Conservation (phyloP, 169 alveolate genomes). For the Cryptosporidium andersoni region DNA sequence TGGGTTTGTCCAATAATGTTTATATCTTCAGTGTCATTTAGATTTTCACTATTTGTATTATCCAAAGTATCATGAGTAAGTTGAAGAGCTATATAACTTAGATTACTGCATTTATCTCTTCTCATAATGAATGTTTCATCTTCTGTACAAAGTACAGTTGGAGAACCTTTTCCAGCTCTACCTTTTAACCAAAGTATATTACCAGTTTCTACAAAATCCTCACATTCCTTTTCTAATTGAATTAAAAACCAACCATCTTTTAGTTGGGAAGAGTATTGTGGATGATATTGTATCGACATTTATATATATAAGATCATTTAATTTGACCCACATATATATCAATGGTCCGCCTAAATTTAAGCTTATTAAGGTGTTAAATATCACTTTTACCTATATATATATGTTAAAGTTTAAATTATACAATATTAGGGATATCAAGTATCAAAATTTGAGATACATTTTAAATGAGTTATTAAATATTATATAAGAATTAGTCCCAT, state of each 20-base stretch:
- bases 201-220: neutral
- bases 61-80: neutral
- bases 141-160: constrained; percentile 39
- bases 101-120: constrained; percentile 51
- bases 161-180: neutral
- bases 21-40: neutral
- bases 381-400: no score
- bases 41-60: neutral
- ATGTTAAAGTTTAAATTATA: no score
- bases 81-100: constrained; percentile 17
- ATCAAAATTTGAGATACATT: no score
- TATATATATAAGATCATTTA: no score
- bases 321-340: no score
- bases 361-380: neutral
- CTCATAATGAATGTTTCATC: constrained; percentile 20
- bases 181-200: constrained; percentile 46
- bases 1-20: constrained; percentile 12
- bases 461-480: no score
- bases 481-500: no score
- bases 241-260: constrained; percentile 43
- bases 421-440: no score
- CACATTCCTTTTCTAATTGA: constrained; percentile 26
- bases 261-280: constrained; percentile 25
- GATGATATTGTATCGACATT: constrained; percentile 4
- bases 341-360: neutral